phyloP scores from a whole-genome alignment of 768 basidiomycete genomes.

The Tulasnella sp. region DNA sequence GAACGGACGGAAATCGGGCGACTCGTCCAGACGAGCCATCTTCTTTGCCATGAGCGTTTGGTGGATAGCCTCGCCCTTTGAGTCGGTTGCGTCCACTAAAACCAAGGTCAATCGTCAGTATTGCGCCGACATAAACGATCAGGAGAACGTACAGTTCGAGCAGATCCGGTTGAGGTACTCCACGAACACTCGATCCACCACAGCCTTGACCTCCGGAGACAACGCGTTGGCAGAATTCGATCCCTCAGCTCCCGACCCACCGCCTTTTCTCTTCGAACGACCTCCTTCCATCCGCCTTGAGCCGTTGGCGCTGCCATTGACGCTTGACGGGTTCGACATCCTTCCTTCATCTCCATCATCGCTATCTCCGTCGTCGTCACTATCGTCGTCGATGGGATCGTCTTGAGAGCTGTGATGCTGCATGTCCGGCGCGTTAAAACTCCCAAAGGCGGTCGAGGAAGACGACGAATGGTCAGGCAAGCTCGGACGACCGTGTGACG shows the following conservation, averaged over 20 bases:
- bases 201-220: conserved; percentile 63
- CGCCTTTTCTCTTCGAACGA: not conserved
- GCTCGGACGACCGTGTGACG: conserved; percentile 11
- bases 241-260: not conserved
- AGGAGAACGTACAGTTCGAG: conserved; percentile 67
- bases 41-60: conserved; percentile 88
- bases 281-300: not conserved
- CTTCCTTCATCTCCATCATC: conserved; percentile 19
- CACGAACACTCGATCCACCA: conserved; percentile 88
- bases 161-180: conserved; percentile 83
- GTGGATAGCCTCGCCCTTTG: conserved; percentile 95
- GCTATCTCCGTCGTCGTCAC: conserved; percentile 23
- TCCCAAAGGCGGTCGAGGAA: not conserved
- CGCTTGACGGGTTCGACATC: not conserved
- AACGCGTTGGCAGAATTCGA: conserved; percentile 8
- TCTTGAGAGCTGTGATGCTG: not conserved
- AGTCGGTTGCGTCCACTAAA: conserved; percentile 85
- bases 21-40: conserved; percentile 96
- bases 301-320: not conserved
- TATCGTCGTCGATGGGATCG: not conserved
- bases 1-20: conserved; percentile 95
- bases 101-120: not conserved
- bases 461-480: not conserved
- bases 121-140: not conserved
- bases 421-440: not conserved